Evolutionary conservation across 2,329 filamentous ascomycete genomes (phyloP).

Genomic region (Hypoxylon sp.): DNA sequence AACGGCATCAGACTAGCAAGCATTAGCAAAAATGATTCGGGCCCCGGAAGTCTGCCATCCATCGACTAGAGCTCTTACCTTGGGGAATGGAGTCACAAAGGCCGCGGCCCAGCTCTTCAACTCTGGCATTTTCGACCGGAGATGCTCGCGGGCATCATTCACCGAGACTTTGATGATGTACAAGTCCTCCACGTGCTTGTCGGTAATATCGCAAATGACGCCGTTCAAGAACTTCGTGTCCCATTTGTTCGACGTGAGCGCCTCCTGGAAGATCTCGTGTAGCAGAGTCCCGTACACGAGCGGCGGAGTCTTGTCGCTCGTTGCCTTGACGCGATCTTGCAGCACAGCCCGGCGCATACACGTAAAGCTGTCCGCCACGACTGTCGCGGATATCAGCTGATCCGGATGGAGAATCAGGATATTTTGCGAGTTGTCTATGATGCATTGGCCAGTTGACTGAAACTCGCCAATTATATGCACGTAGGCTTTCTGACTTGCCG

Average conservation of each 20-base stretch:
- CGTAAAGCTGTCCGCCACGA: constrained; percentile 94
- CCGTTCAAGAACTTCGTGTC: constrained; percentile 70
- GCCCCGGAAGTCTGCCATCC: constrained; percentile 1
- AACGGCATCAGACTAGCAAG: constrained; percentile 67
- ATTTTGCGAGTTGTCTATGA: constrained; percentile 82
- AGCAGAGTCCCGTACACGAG: constrained; percentile 93
- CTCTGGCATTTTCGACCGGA: constrained; percentile 83
- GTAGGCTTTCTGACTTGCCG: constrained; percentile 75
- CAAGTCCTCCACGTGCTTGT: constrained; percentile 84
- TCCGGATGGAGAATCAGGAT: constrained; percentile 94
- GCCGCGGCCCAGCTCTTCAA: constrained; percentile 82
- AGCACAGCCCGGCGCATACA: constrained; percentile 91
- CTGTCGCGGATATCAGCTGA: constrained; percentile 92
- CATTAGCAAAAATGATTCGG: constrained; percentile 44
- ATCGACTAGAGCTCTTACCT: constrained; percentile 54
- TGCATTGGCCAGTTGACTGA: constrained; percentile 71
- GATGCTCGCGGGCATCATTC: constrained; percentile 76
- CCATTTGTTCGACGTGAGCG: constrained; percentile 84
- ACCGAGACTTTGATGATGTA: constrained; percentile 84
- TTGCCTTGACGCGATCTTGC: constrained; percentile 93
- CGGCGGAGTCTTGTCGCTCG: constrained; percentile 78
- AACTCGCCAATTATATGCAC: constrained; percentile 89
- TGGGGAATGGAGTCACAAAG: constrained; percentile 78
- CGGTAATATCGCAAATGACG: constrained; percentile 73
- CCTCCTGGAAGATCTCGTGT: constrained; percentile 94